Evolutionary conservation across 306 rosid species (phyloP).

Genomic region (Lathyrus sativus): DNA sequence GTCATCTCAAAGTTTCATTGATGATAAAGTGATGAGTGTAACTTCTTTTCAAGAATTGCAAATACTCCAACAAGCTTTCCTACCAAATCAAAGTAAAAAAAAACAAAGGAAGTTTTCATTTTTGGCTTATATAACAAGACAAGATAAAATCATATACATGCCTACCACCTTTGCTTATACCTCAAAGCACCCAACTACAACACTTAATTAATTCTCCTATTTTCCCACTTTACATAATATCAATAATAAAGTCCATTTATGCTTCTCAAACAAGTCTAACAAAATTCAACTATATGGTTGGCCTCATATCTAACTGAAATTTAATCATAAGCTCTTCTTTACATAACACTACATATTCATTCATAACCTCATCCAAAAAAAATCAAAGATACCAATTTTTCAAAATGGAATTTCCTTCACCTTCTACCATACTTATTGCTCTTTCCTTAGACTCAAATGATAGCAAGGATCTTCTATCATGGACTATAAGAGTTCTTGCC

Average conservation of each 20-base stretch:
- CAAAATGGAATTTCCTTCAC: slow-evolving; percentile 50
- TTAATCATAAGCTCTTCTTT: slow-evolving; percentile 48
- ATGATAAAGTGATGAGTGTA: slow-evolving; percentile 52
- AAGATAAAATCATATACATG: slow-evolving; percentile 56
- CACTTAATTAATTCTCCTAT: slow-evolving; percentile 51
- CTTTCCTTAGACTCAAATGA: slow-evolving; percentile 66
- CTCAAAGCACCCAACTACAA: slow-evolving; percentile 91
- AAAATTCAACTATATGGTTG: slow-evolving; percentile 56
- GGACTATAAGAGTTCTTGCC: slow-evolving; percentile 77
- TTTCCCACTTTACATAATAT: slow-evolving; percentile 25
- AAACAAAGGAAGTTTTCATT: slow-evolving; percentile 36
- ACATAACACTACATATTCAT: slow-evolving; percentile 47
- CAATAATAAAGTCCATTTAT: slow-evolving; percentile 46
- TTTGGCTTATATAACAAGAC: slow-evolving; percentile 79
- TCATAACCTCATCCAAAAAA: slow-evolving; percentile 44
- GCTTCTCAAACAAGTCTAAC: slow-evolving; percentile 84
- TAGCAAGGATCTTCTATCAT: slow-evolving; percentile 72
- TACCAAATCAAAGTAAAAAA: slow-evolving; percentile 51
- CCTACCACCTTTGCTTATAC: slow-evolving; percentile 93
- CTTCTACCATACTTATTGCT: slow-evolving; percentile 71
- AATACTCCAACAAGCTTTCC: slow-evolving; percentile 46
- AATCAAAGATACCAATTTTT: slow-evolving; percentile 30
- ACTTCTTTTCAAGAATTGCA: slow-evolving; percentile 38
- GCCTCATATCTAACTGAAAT: slow-evolving; percentile 75
- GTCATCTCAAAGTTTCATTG: slow-evolving; percentile 70